phyloP scores from a whole-genome alignment of 176 grass and related monocot species.

The Luzula sylvatica region DNA sequence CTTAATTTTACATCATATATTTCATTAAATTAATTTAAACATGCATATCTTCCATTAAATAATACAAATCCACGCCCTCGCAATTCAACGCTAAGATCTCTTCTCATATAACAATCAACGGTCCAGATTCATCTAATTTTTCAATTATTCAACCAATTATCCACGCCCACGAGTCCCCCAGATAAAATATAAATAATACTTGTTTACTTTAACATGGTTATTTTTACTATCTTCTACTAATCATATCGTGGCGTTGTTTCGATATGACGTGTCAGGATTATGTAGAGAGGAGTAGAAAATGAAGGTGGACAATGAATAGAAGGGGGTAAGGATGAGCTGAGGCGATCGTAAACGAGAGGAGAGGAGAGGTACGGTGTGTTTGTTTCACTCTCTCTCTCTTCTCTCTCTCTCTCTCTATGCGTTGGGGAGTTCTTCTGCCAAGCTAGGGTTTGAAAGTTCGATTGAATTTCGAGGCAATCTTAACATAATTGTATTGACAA shows the following conservation, averaged over 20 bases:
- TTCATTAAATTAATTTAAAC: neutral
- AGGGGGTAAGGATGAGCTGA: slow-evolving; percentile 26
- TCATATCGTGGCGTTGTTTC: neutral
- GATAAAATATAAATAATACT: neutral
- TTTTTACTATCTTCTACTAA: slow-evolving; percentile 6
- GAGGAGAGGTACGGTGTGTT: slow-evolving; percentile 4
- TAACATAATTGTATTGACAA: neutral
- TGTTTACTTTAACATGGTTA: neutral
- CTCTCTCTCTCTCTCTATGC: slow-evolving; percentile 10
- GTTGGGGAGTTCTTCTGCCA: slow-evolving; percentile 3
- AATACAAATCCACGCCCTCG: neutral
- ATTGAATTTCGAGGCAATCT: neutral
- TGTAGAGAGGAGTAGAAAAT: slow-evolving; percentile 1
- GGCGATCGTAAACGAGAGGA: slow-evolving; percentile 28
- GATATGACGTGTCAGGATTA: neutral
- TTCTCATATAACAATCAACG: neutral
- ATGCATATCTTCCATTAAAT: neutral
- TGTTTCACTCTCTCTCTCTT: slow-evolving; percentile 4
- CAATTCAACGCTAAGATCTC: neutral
- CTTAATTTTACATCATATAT: slow-evolving; percentile 8
- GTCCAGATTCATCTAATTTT: neutral
- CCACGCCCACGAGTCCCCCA: slow-evolving; percentile 35
- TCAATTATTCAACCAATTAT: slow-evolving; percentile 25
- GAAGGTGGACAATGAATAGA: slow-evolving; percentile 2
- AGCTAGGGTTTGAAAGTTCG: slow-evolving; percentile 19